phyloP scores from a whole-genome alignment of 257 asterid genomes.

The Nicotiana sylvestris region DNA sequence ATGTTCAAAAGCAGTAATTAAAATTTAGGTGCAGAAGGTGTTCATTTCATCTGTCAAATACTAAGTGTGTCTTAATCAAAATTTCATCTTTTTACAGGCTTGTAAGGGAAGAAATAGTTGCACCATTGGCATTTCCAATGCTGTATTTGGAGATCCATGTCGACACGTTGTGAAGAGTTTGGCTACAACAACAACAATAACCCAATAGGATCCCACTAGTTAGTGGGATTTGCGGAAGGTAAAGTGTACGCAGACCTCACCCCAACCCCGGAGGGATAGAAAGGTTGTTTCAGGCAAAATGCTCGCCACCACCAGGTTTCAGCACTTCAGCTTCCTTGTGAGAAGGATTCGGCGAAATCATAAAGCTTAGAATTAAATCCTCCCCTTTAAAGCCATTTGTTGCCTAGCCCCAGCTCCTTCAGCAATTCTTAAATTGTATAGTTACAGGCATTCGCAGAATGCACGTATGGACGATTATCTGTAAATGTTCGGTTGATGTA shows the following conservation, averaged over 20 bases:
- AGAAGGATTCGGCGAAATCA: not conserved
- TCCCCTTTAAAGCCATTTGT: not conserved
- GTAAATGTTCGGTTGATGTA: not conserved
- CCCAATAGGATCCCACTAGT: no score
- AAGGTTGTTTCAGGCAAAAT: constrained; percentile 38
- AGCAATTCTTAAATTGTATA: not conserved
- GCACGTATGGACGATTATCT: not conserved
- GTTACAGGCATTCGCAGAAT: not conserved
- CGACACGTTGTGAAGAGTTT: constrained; percentile 40
- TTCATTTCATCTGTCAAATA: not conserved
- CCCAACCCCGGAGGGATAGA: no score
- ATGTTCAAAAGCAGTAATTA: no score
- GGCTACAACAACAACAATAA: no score
- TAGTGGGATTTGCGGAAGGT: no score
- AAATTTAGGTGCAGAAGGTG: not conserved
- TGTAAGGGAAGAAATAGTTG: constrained; percentile 65
- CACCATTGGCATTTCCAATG: constrained; percentile 43
- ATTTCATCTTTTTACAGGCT: constrained; percentile 39
- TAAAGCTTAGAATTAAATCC: not conserved
- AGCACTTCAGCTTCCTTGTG: constrained; percentile 9
- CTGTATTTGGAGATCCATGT: constrained; percentile 78
- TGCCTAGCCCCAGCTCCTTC: not conserved
- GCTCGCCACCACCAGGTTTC: constrained; percentile 30
- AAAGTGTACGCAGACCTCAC: no score
- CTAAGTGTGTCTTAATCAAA: not conserved